Percentiles rank a stretch among this genome's conserved stretches.
Evolutionary conservation across 768 basidiomycete species (phyloP).

Genomic region (Amanita muscaria): DNA sequence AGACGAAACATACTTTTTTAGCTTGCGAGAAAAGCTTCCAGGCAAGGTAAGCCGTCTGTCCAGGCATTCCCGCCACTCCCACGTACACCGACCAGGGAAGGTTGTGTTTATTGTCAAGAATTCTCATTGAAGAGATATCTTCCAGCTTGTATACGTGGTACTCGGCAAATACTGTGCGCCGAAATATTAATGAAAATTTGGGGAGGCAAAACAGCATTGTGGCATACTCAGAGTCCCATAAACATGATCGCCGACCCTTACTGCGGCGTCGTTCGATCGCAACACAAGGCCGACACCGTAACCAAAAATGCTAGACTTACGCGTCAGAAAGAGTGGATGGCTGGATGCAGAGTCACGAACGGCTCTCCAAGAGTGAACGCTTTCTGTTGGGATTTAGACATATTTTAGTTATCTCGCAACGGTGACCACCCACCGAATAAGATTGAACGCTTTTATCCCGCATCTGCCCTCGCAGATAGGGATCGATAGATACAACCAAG

Average conservation of each 20-base stretch:
- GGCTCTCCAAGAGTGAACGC: constrained; percentile 16
- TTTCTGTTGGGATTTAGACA: constrained; percentile 6
- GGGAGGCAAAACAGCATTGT: no score
- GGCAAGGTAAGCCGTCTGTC: constrained; percentile 23
- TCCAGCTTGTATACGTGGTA: constrained; percentile 19
- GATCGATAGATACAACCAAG: constrained; percentile 36
- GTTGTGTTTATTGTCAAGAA: constrained; percentile 28
- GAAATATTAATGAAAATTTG: no score
- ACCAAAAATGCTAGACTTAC: constrained; percentile 15
- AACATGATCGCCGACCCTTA: constrained; percentile 24
- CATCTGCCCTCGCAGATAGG: constrained; percentile 34
- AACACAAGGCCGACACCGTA: constrained; percentile 29
- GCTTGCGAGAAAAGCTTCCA: constrained; percentile 22
- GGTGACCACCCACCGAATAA: constrained; percentile 9
- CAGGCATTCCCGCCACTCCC: constrained; percentile 29
- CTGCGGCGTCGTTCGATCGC: constrained; percentile 21
- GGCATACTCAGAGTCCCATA: constrained; percentile 20
- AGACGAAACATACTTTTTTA: constrained; percentile 20
- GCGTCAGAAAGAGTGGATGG: background rate
- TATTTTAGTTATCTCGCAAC: background rate
- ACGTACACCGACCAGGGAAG: constrained; percentile 33
- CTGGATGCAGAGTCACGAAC: constrained; percentile 10
- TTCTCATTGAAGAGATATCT: constrained; percentile 7
- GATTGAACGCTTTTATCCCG: constrained; percentile 16
- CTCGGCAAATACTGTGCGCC: no score